Conservation (phyloP, 176 grass and related monocot species). For the Saccharum spontaneum region DNA sequence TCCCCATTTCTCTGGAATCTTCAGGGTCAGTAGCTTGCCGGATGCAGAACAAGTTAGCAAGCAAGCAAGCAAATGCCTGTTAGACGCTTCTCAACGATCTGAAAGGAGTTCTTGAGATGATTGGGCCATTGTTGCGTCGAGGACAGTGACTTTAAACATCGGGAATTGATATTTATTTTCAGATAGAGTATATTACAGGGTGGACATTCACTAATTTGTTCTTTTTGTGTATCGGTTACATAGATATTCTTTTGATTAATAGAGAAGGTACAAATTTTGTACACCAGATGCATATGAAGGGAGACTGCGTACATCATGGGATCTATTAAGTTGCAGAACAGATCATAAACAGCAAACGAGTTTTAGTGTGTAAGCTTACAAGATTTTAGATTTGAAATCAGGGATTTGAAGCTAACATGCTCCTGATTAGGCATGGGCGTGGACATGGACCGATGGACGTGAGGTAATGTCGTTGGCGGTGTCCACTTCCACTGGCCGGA, state of each 20-base stretch:
- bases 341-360: not conserved
- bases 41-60: not conserved
- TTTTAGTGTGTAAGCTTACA: not conserved
- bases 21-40: not conserved
- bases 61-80: not conserved
- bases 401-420: not conserved
- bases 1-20: not conserved
- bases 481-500: too few relatives aligned
- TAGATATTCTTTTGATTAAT: slow-evolving; percentile 4
- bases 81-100: not conserved
- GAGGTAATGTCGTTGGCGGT: not conserved
- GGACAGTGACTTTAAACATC: not conserved
- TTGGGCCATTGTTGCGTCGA: not conserved
- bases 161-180: not conserved
- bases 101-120: not conserved
- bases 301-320: not conserved
- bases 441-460: too few relatives aligned
- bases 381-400: not conserved
- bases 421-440: not conserved
- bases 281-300: slow-evolving; percentile 23
- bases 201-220: slow-evolving; percentile 18
- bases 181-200: not conserved
- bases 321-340: not conserved
- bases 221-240: not conserved
- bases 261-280: slow-evolving; percentile 27